These are phyloP conservation scores for Lepidopterella palustris DNA, from an alignment of 495 filamentous ascomycete genomes.

Conservation along the genomic window DNA sequence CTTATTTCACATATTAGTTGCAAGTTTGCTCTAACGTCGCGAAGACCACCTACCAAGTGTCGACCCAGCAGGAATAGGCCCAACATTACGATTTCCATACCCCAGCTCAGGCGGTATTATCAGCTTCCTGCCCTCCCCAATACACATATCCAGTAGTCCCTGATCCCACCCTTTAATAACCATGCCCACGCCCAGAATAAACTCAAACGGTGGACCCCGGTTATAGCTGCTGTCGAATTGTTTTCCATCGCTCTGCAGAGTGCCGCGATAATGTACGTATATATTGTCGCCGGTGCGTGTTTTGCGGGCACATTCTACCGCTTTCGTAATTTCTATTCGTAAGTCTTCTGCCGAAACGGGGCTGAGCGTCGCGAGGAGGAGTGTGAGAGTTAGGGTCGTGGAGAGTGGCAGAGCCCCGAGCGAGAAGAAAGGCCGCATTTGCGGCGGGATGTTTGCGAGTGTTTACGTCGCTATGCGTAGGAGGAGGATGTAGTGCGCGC, in stretches of 20 bases:
- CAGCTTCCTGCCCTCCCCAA: constrained; percentile 88
- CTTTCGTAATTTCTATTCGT: constrained; percentile 66
- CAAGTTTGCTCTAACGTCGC: background rate
- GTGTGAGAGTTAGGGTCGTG: constrained; percentile 1
- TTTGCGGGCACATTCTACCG: constrained; percentile 66
- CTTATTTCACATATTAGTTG: constrained; percentile 38
- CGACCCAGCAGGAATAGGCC: constrained; percentile 70
- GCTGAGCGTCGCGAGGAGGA: background rate
- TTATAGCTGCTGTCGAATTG: constrained; percentile 66
- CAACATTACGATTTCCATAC: constrained; percentile 65
- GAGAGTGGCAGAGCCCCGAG: constrained; percentile 16
- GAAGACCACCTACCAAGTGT: constrained; percentile 52
- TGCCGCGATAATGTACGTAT: constrained; percentile 81
- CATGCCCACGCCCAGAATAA: constrained; percentile 68
- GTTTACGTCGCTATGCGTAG: background rate
- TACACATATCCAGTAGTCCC: constrained; percentile 89
- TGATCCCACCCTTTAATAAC: constrained; percentile 95
- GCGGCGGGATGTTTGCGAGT: background rate
- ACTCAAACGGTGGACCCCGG: constrained; percentile 65
- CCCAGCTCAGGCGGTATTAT: constrained; percentile 83
- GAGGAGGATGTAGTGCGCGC: background rate
- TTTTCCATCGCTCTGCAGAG: constrained; percentile 49
- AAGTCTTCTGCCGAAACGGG: constrained; percentile 42
- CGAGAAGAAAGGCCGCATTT: constrained; percentile 16
- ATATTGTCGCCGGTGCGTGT: constrained; percentile 71